Evolutionary conservation across 192 early-diverging fungal genomes (phyloP).

Genomic region (Coemansia furcata): DNA sequence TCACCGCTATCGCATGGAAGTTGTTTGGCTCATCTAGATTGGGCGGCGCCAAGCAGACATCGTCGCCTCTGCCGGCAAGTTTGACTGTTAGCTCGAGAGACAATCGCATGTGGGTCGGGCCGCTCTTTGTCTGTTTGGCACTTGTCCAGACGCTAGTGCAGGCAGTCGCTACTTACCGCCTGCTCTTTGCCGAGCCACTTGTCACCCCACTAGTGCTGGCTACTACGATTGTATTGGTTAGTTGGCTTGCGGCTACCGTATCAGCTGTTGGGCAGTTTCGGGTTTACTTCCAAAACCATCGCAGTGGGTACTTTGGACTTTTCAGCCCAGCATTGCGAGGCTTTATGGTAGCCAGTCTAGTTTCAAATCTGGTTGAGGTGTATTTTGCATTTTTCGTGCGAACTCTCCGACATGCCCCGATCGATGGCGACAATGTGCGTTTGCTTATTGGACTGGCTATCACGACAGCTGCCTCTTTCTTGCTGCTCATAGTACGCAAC

Average conservation of each 20-base stretch:
- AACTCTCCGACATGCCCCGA: conserved; percentile 16
- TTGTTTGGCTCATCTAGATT: not conserved
- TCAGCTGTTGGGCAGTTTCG: conserved; percentile 3
- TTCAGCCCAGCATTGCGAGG: conserved; percentile 8
- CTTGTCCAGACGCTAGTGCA: conserved; percentile 5
- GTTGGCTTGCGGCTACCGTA: not conserved
- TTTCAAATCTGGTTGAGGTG: conserved; percentile 1
- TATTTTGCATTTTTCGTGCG: conserved; percentile 22
- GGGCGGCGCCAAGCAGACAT: not conserved
- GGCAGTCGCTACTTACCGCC: not conserved
- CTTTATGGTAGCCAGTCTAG: not conserved
- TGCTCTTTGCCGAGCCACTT: not conserved
- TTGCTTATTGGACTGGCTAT: not conserved
- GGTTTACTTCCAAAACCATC: conserved; percentile 1
- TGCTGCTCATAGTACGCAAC: conserved; percentile 26
- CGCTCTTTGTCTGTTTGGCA: conserved; percentile 14
- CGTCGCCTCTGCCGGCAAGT: not conserved
- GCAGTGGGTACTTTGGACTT: conserved; percentile 19
- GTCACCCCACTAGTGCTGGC: not conserved
- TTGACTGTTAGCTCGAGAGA: conserved; percentile 4
- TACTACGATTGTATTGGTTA: not conserved
- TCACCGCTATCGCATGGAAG: conserved; percentile 11
- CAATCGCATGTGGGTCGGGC: conserved; percentile 40
- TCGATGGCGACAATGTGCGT: not conserved
- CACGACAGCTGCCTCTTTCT: not conserved